Conservation (phyloP, 164 flowering plant species). For the Chloranthus sessilifolius region DNA sequence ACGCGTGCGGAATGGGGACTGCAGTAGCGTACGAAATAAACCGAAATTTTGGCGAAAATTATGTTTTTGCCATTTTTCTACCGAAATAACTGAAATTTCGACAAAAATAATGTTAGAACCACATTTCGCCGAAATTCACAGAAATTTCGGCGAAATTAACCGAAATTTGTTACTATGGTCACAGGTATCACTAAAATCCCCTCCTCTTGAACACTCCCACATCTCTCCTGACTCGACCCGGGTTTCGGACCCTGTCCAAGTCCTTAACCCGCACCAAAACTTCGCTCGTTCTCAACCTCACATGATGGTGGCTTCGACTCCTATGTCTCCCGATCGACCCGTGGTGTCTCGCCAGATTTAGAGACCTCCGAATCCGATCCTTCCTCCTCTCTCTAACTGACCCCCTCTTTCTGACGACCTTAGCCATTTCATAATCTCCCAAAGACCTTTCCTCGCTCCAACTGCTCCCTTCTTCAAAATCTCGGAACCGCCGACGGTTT, state of each 20-base stretch:
- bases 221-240: conserved; percentile 38
- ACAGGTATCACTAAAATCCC: too few species aligned
- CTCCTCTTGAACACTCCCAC: too few species aligned
- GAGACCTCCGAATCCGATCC: conserved; percentile 22
- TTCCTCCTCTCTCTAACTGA: conserved; percentile 25
- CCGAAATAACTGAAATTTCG: too few species aligned
- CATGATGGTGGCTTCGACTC: conserved; percentile 13
- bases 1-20: too few species aligned
- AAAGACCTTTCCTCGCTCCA: conserved; percentile 21
- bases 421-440: conserved; percentile 6
- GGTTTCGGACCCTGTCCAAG: conserved; percentile 18
- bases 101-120: too few species aligned
- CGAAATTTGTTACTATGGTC: too few species aligned
- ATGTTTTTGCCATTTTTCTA: too few species aligned
- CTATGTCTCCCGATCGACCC: conserved; percentile 8
- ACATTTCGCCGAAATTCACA: too few species aligned
- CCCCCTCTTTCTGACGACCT: conserved; percentile 22
- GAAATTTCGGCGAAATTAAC: too few species aligned
- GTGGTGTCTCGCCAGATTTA: conserved; percentile 18
- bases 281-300: conserved; percentile 21
- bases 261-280: conserved; percentile 24
- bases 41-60: too few species aligned
- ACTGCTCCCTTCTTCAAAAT: conserved; percentile 45
- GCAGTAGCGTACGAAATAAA: too few species aligned
- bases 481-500: conserved; percentile 28